Base-by-base conservation (phyloP, 176 grass and related monocot species). In the Raddia guianensis region DNA sequence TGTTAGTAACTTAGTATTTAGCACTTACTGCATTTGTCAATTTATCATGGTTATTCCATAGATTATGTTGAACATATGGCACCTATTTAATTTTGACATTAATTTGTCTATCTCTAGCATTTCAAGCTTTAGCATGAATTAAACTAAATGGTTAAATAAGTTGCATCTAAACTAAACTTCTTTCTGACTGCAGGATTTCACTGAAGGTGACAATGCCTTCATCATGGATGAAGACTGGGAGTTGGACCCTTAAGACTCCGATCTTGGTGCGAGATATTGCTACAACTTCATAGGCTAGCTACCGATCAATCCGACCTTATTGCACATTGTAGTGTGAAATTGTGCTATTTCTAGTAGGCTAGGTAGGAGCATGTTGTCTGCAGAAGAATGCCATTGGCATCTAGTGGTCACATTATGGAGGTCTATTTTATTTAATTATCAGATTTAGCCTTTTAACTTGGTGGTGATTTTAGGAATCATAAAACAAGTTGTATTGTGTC, bases 341-440 rank as follows among this genome's bases (percentile, higher is more conserved):
- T 54, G 6, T 65, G 54, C 37, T 20, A 12, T n/a, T 52, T 70
- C 21, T 55, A 47, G 37, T 75, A 40, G 8, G 60, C 50, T 83
- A 82, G 68, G 49, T 74, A 84, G 45, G 47, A 73, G 74, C 72
- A 71, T 11, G 40, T 49, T 20, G 44, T 71, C 64, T 77, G 62
- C 46, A 63, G 21, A 27, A 48, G 55, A 76, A 53, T 48, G 3
- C 3, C 75, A 73, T 79, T 64, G 48, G 19, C 10, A 32, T 80
- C 19, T 66, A 65, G 9, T 68, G 53, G 33, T 48, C 32, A 32
- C 3, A 51, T 12, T 84, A 37, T 9, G 51, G 78, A 81, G 35
- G 62, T 79, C 11, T 57, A 27, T 49, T 37, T 49, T 56, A 68
- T 64, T 27, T 27, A 27, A 27, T 27, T 27, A 77, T 44, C 15